Base-by-base conservation (phyloP, 371 early-diverging fungal genomes). In the Ordospora colligata region DNA sequence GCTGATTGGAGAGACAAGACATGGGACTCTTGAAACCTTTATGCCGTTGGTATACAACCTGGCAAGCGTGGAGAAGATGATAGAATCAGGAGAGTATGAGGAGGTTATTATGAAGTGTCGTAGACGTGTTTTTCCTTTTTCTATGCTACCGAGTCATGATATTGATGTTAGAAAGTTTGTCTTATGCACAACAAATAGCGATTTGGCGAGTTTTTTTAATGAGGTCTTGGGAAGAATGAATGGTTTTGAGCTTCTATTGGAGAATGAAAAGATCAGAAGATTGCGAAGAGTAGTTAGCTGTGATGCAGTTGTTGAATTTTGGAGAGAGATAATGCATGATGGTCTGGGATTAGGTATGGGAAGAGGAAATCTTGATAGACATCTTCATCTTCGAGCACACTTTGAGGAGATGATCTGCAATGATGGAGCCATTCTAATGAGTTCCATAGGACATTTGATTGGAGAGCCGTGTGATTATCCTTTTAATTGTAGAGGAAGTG, bases 21-120 rank as follows among this genome's bases (percentile, higher is more conserved):
- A 54, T 50, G 54, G 54, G 5, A 54, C 73, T n/a, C 43, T 73
- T 23, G 73, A 73, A 22, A 73, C 73, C 37, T 73, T 45, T 43
- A 64, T 40, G 23, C 54, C 54, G 11, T 63, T 32, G 65, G 19
- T 46, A n/a, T 65, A 49, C 49, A 58, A 23, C n/a, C 17, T 64
- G 27, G 51, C 46, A 27, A 43, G 40, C 43, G 45, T 73, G 17
- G n/a, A 49, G 10, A 64, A 64, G 65, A 42, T 54, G 43, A 14
- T 73, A 22, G 12, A 32, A 17, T 23, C 11, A 6, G 47, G 51
- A 42, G 50, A 73, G 12, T 73, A 73, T 50, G 19, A 37, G 19
- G 65, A 64, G 14, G 54, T 43, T 22, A 25, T 73, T 32, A 63
- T 49, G 19, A 32, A 51, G 42, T 54, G 46, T 14, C 47, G 22